Percentiles rank a stretch among this genome's conserved stretches.
phyloP scores from a whole-genome alignment of 163 green algal genomes.

The Chlamydomonas reinhardtii region DNA sequence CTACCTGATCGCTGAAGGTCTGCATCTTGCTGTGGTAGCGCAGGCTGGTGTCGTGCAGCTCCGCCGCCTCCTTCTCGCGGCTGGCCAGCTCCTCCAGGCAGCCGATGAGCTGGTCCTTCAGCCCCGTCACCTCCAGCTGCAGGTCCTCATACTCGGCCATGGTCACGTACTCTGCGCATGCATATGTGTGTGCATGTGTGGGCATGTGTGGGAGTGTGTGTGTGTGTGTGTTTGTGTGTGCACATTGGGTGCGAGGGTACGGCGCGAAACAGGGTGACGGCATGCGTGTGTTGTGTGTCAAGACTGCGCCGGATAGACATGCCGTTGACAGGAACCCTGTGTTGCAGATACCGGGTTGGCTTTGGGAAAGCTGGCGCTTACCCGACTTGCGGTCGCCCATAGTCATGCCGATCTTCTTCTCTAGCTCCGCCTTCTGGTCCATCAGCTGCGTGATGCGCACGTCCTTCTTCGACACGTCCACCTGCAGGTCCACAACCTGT shows the following conservation, averaged over 20 bases:
- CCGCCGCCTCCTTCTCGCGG: constrained; percentile 62
- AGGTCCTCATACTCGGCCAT: constrained; percentile 64
- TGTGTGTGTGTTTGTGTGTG: too few species aligned
- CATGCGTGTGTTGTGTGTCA: too few species aligned
- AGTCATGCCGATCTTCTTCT: constrained; percentile 45
- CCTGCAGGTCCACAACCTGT: constrained; percentile 45
- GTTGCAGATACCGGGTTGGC: too few species aligned
- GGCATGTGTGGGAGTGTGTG: background rate
- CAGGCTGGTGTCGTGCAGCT: constrained; percentile 55
- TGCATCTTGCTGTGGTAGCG: constrained; percentile 63
- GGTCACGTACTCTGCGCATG: constrained; percentile 57
- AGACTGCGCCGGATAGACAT: too few species aligned
- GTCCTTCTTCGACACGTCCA: constrained; percentile 59
- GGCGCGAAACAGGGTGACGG: too few species aligned
- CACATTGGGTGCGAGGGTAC: too few species aligned
- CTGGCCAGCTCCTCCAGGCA: constrained; percentile 67
- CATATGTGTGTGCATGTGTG: background rate
- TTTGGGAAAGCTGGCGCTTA: background rate
- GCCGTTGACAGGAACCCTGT: too few species aligned
- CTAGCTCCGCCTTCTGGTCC: constrained; percentile 55
- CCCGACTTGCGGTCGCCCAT: constrained; percentile 47
- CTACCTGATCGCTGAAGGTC: constrained; percentile 43
- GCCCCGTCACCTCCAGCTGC: constrained; percentile 52
- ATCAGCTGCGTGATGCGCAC: constrained; percentile 57
- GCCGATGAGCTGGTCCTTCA: constrained; percentile 70